Base-by-base conservation (phyloP, 106 monocot genomes). In the Posidonia australis region DNA sequence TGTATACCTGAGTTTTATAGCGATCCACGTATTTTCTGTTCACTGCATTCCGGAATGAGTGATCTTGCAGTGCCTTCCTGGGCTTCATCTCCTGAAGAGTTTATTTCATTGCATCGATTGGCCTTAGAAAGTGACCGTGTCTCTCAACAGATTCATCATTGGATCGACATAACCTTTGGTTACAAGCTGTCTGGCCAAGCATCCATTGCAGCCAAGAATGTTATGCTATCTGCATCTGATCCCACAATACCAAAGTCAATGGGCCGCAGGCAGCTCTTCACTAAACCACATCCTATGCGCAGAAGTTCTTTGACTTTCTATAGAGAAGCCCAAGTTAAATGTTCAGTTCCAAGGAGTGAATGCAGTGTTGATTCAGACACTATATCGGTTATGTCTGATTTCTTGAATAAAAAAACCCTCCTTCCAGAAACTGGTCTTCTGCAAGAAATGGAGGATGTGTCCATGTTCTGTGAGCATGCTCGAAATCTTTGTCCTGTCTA, bases 141-240 rank as follows among this genome's bases (percentile, higher is more conserved):
- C 29, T 91, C 98, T 41, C 66, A 45, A 30, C 64, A 87, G 49
- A 70, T 98, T 67, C 90, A 98, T 76, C 86, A 98, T 54, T 98
- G 98, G 98, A 98, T 98, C 64, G 98, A 98, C 63, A 87, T 98
- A 61, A 98, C 85, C 9, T 98, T 98, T 85, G 98, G 98, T 59
- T 85, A 85, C 70, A 98, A 91, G 55, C 80, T 98, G 57, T 87
- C 82, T 49, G 98, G 96, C 29, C 68, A 83, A 65, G 74, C 84
- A 53, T 80, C 98, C 73, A 58, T 91, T 74, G 45, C 54, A 44
- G 98, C 90, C 21, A 98, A 91, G 67, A 98, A 98, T 77, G 98
- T 98, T 21, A 87, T 91, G 86, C 61, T 98, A 72, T 84, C 87
- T 18, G 29, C 70, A 62, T 70, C 78, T 77, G 87, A 90, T 76